Evolutionary conservation across 768 basidiomycete species (phyloP), one percentile per base, ranked within the genome.

Genomic region (Cubamyces lactineus): DNA sequence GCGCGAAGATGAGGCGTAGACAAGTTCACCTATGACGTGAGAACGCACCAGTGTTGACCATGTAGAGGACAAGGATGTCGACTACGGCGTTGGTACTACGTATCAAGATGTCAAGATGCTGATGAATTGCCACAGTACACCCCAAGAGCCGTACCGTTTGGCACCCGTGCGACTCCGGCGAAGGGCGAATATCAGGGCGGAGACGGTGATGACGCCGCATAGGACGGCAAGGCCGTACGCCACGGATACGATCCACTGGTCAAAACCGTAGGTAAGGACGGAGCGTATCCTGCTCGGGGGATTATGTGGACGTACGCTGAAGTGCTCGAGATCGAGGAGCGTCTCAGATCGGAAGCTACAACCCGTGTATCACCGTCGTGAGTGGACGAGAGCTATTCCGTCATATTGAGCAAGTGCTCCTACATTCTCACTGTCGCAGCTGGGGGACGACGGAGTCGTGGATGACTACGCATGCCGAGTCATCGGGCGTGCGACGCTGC

Each of bases 81-180:
- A 57, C 39, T 13, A 57, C 47, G 5, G 57, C 24, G 38, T 57
- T 38, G 2, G 57, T 57, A 3, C 57, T 57, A 12, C 11, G 39
- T 39, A 23, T 24, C 16, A 3, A 5, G 39, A 38, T 19, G 34
- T 19, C 45, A 34, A 11, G 5, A 34, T 34, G 5, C 11, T 9
- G 34, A 34, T n/a, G n/a, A n/a, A n/a, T n/a, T n/a, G n/a, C n/a
- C n/a, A n/a, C n/a, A n/a, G n/a, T 46, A 46, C 3, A 19, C 11
- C 17, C 0, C n/a, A 23, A 15, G 23, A 19, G 8, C n/a, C 34
- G 1, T 6, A 52, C 51, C 34, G 38, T 17, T 39, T 52, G 7
- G 40, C 21, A 5, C 51, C 51, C 7, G 51, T 52, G 34, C 51
- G 51, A 21, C 51, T 52, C 8, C 38, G 51, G 9, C 34, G 38